Evolutionary conservation across 2,329 filamentous ascomycete genomes (phyloP), one percentile per base, ranked within the genome.

Genomic region (Aaosphaeria pasadenensis): DNA sequence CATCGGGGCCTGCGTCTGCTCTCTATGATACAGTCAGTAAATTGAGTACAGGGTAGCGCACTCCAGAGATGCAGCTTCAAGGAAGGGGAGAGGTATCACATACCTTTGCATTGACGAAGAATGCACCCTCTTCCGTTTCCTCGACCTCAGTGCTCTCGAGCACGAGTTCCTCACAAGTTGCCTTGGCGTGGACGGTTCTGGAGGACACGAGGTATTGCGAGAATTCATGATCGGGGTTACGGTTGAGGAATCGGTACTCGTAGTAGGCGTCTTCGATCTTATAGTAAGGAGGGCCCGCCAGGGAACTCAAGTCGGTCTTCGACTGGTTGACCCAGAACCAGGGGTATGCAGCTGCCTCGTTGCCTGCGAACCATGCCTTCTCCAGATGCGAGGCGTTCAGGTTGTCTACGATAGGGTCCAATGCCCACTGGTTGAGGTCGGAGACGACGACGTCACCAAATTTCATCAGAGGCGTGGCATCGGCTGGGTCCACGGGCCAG

Each of bases 181-280:
- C 58, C 0, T 7, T 46, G 2, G 59, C 56, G 2, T 44, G 52
- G 0, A 69, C 46, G 11, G 49, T 63, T 28, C 66, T 57, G 3
- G 48, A 49, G 7, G 59, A 61, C 6, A 62, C 48, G 5, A 61
- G 30, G 39, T 67, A 66, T 40, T 67, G 62, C 11, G 57, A 54
- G 39, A 55, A 70, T 11, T 53, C 52, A 9, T 61, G 63, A 0
- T 46, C 39, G 4, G 64, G 64, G n/a, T 69, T 62, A 5, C 66
- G 60, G 36, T 66, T 67, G 44, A 62, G 57, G 44, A 70, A 69
- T 7, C 55, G 52, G 45, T 69, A 70, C 7, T 63, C 54, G 44
- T 61, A 66, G 1, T 45, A 52, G 1, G 48, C 56, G 1, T 43
- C 50, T 13, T 58, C 44, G 1, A 47, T 55, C 13, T 57, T 48